Percentiles rank a stretch among this genome's conserved stretches.
These are phyloP conservation scores for Marchantia polymorpha DNA, from an alignment of 225 moss, liverwort and hornwort species.

Conservation along the genomic window DNA sequence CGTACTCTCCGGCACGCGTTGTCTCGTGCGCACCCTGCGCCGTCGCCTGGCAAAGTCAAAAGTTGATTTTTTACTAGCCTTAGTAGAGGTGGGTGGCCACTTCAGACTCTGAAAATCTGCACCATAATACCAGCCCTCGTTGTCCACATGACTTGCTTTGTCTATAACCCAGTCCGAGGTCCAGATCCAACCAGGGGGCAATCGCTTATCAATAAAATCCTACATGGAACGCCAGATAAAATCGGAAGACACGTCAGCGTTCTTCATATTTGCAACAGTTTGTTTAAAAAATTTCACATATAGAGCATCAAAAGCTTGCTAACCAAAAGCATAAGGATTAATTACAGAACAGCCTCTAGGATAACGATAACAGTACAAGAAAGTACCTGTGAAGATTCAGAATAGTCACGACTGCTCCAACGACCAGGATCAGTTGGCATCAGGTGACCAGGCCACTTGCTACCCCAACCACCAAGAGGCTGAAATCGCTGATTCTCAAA, in stretches of 20 bases:
- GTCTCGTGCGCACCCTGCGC: slow-evolving; percentile 63
- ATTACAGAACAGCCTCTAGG: too few relatives aligned
- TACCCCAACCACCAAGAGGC: slow-evolving; percentile 91
- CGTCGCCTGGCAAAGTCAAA: slow-evolving; percentile 91
- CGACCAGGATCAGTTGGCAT: slow-evolving; percentile 88
- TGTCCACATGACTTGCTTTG: slow-evolving; percentile 61
- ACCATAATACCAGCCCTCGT: slow-evolving; percentile 89
- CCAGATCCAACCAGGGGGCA: slow-evolving; percentile 96
- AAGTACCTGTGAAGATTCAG: slow-evolving; percentile 62
- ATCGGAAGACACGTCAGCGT: not conserved
- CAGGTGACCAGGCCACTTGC: slow-evolving; percentile 97
- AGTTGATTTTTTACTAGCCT: slow-evolving; percentile 69
- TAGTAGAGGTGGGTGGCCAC: slow-evolving; percentile 52
- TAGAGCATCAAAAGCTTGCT: too few relatives aligned
- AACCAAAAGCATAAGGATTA: too few relatives aligned
- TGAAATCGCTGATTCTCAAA: slow-evolving; percentile 97
- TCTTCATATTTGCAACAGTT: too few relatives aligned
- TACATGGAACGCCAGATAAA: slow-evolving; percentile 25
- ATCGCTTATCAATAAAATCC: slow-evolving; percentile 61
- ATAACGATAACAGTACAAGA: too few relatives aligned
- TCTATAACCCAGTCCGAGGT: slow-evolving; percentile 81
- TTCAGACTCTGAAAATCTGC: slow-evolving; percentile 82
- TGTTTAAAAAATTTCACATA: not conserved
- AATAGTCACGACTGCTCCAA: slow-evolving; percentile 83
- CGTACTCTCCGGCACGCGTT: slow-evolving; percentile 78